phyloP scores from a whole-genome alignment of 441 rosid species.

The Pelargonium australe region DNA sequence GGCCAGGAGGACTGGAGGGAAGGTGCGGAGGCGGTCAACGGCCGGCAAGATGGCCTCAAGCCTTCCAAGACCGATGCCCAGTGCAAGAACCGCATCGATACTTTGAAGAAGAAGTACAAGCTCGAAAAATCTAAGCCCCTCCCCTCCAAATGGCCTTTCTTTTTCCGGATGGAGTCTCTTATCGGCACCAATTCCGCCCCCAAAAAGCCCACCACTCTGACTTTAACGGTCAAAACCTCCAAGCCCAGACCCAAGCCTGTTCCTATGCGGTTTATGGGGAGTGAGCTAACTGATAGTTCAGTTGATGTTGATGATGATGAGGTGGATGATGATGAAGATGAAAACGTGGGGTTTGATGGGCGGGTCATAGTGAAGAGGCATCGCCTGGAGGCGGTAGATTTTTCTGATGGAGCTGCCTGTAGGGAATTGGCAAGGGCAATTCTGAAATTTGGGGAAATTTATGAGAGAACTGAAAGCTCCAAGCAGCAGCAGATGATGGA shows the following conservation, averaged over 20 bases:
- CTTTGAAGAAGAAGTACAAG: conserved; percentile 2
- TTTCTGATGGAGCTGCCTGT: neutral
- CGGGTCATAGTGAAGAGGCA: no score
- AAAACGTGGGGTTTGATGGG: no score
- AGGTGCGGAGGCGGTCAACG: conserved; percentile 60
- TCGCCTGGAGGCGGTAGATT: neutral
- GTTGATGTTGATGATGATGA: no score
- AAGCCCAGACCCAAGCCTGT: no score
- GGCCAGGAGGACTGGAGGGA: conserved; percentile 67
- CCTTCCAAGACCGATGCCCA: neutral
- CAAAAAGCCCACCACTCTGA: no score
- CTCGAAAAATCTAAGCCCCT: neutral
- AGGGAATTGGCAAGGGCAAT: conserved; percentile 2
- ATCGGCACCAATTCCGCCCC: neutral
- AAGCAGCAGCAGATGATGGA: conserved; percentile 1
- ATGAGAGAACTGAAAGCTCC: neutral
- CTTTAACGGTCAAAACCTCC: no score
- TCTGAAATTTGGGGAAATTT: neutral
- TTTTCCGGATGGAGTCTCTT: neutral
- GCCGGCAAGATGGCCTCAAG: conserved; percentile 27
- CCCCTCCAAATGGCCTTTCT: conserved; percentile 5
- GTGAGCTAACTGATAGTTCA: no score
- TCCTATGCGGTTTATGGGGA: no score
- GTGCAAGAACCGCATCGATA: neutral
- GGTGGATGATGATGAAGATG: no score